phyloP scores from a whole-genome alignment of 768 basidiomycete genomes.

The Tephrocybe rancida region DNA sequence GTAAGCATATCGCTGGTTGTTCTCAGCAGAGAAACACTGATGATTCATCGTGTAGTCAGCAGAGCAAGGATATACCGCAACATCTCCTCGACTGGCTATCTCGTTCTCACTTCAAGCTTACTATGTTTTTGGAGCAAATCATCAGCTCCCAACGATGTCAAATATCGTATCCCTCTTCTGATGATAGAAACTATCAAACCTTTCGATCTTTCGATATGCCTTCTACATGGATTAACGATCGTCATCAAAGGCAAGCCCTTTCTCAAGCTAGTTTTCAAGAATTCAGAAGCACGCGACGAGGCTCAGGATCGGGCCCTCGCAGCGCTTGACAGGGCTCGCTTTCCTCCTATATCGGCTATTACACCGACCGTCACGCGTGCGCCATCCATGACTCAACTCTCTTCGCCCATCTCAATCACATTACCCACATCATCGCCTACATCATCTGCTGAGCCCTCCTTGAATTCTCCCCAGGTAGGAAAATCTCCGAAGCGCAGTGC shows the following conservation, averaged over 20 bases:
- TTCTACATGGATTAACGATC: slow-evolving; percentile 40
- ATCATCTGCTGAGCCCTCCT: not conserved
- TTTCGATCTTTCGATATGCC: slow-evolving; percentile 28
- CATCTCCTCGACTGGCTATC: slow-evolving; percentile 39
- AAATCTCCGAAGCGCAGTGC: slow-evolving; percentile 25
- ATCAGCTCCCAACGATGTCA: slow-evolving; percentile 35
- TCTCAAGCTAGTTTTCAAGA: slow-evolving; percentile 53
- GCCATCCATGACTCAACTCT: not conserved
- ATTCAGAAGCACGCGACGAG: slow-evolving; percentile 41
- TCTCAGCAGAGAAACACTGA: not conserved
- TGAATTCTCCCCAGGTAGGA: not conserved
- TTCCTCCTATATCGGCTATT: slow-evolving; percentile 9
- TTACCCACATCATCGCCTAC: slow-evolving; percentile 1
- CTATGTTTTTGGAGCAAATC: slow-evolving; percentile 51
- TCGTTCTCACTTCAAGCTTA: slow-evolving; percentile 40
- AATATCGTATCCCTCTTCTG: slow-evolving; percentile 44
- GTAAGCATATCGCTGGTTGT: slow-evolving; percentile 18
- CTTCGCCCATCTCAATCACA: slow-evolving; percentile 7
- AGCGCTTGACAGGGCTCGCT: slow-evolving; percentile 11
- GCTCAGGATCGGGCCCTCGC: slow-evolving; percentile 38
- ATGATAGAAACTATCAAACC: slow-evolving; percentile 41
- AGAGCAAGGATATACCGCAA: slow-evolving; percentile 36
- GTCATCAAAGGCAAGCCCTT: slow-evolving; percentile 47
- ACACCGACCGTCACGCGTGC: slow-evolving; percentile 1
- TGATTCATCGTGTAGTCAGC: slow-evolving; percentile 27